A percentile compares a stretch with the other conserved stretches of the same genome.
Conservation (phyloP, 257 asterid genomes). For the Dorcoceras hygrometricum region DNA sequence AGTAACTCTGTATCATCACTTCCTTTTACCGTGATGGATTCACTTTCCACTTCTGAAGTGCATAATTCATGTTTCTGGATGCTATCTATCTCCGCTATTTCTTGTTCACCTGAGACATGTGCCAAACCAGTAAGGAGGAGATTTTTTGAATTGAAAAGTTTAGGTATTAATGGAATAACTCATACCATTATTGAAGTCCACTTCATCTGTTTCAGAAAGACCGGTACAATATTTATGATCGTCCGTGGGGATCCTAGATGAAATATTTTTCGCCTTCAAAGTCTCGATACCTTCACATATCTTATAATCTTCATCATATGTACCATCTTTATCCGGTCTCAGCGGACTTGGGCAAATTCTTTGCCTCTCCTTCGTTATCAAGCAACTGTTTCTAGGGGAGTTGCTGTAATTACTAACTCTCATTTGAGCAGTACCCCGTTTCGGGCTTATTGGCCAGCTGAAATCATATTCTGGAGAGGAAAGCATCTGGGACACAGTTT, state of each 20-base stretch:
- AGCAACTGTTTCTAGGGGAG: slow-evolving; percentile 21
- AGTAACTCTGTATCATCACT: slow-evolving; percentile 21
- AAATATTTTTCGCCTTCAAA: slow-evolving; percentile 10
- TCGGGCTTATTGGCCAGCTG: slow-evolving; percentile 40
- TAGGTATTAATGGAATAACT: slow-evolving; percentile 3
- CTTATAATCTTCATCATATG: slow-evolving; percentile 21
- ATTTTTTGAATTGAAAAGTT: slow-evolving; percentile 1
- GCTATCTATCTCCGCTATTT: slow-evolving; percentile 21
- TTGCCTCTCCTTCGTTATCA: slow-evolving; percentile 24
- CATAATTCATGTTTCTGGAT: slow-evolving; percentile 15
- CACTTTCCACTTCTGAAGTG: slow-evolving; percentile 23
- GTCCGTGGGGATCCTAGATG: slow-evolving; percentile 21
- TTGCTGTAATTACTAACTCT: slow-evolving; percentile 29
- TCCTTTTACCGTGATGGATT: slow-evolving; percentile 7
- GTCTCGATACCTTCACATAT: slow-evolving; percentile 12
- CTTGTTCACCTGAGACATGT: slow-evolving; percentile 37
- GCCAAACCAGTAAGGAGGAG: slow-evolving; percentile 11
- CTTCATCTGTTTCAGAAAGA: slow-evolving; percentile 13
- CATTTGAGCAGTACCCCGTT: slow-evolving; percentile 35
- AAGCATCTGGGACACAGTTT: slow-evolving; percentile 55
- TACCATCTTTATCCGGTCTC: slow-evolving; percentile 25
- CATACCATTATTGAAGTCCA: slow-evolving; percentile 35
- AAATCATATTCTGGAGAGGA: slow-evolving; percentile 52
- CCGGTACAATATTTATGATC: slow-evolving; percentile 13
- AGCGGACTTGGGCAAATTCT: slow-evolving; percentile 19